Conservation (phyloP, 139 green algal species). For the Diplosphaera chodatii region DNA sequence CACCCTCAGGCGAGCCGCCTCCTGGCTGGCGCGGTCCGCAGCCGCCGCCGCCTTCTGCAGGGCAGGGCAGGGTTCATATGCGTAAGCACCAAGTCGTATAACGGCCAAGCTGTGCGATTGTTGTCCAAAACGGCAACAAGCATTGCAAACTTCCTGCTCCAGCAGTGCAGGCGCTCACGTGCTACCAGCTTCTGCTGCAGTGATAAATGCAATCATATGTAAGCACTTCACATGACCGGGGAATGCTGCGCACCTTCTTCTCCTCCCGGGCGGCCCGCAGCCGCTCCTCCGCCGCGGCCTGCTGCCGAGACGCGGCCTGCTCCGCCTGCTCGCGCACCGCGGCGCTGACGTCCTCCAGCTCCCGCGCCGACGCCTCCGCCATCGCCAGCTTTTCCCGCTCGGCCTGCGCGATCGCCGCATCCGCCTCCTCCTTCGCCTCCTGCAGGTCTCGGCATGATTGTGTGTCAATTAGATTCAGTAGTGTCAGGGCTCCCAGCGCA, state of each 20-base stretch:
- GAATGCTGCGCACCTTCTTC: neutral
- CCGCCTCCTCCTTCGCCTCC: neutral
- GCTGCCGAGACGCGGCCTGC: slow-evolving; percentile 8
- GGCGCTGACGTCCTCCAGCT: neutral
- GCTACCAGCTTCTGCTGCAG: too few relatives aligned
- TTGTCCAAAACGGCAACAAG: too few relatives aligned
- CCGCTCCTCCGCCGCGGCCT: slow-evolving; percentile 1
- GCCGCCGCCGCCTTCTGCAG: slow-evolving; percentile 5
- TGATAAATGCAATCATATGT: too few relatives aligned
- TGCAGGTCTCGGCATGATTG: neutral
- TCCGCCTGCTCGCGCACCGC: neutral
- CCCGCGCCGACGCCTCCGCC: neutral
- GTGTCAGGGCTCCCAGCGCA: too few relatives aligned
- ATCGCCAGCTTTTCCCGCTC: slow-evolving; percentile 6
- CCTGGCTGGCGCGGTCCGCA: neutral
- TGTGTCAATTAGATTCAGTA: neutral
- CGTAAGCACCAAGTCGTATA: neutral
- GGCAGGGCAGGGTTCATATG: neutral
- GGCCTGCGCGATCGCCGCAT: neutral
- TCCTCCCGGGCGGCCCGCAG: neutral
- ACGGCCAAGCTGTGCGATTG: too few relatives aligned
- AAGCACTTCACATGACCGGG: too few relatives aligned
- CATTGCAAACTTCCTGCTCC: too few relatives aligned
- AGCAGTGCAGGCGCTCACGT: too few relatives aligned
- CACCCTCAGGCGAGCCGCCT: slow-evolving; percentile 13